Evolutionary conservation across 495 filamentous ascomycete genomes (phyloP).

Genomic region (Chaetomium tenue): DNA sequence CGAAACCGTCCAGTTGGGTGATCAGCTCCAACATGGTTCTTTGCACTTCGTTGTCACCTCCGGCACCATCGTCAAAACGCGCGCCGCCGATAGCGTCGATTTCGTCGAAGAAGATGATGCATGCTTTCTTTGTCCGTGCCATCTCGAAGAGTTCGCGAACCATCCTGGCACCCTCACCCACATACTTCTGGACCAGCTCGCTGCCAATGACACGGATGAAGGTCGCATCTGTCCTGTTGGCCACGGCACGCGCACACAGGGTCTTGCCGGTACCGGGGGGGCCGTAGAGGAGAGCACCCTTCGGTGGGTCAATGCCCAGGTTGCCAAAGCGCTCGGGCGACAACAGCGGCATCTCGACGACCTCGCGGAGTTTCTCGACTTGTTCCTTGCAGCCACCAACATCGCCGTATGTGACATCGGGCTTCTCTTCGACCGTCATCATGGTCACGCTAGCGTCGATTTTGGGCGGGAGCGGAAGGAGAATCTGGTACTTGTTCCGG

Average conservation of each 20-base stretch:
- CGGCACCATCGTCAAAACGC: conserved; percentile 97
- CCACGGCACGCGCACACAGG: conserved; percentile 93
- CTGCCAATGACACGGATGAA: conserved; percentile 98
- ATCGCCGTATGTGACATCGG: conserved; percentile 97
- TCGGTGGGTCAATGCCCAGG: conserved; percentile 96
- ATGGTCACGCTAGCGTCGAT: conserved; percentile 99
- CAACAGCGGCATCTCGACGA: conserved; percentile 95
- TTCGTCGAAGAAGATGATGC: conserved; percentile 99
- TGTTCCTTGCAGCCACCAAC: conserved; percentile 99
- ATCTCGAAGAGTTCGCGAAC: conserved; percentile 98
- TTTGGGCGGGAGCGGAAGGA: conserved; percentile 95
- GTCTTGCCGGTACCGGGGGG: conserved; percentile 98
- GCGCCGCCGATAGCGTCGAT: conserved; percentile 97
- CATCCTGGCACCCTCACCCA: conserved; percentile 96
- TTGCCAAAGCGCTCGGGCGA: conserved; percentile 96
- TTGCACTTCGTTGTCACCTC: conserved; percentile 99
- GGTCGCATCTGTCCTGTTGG: conserved; percentile 95
- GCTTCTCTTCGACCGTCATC: conserved; percentile 99
- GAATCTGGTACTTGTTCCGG: conserved; percentile 97
- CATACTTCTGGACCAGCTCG: conserved; percentile 97
- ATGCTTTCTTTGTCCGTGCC: conserved; percentile 99
- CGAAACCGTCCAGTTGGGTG: conserved; percentile 96
- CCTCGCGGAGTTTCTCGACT: conserved; percentile 97
- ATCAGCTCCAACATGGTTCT: conserved; percentile 98
- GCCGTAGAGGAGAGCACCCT: conserved; percentile 94